phyloP scores from a whole-genome alignment of 2,329 filamentous ascomycete genomes.

The Xylaria sp. region DNA sequence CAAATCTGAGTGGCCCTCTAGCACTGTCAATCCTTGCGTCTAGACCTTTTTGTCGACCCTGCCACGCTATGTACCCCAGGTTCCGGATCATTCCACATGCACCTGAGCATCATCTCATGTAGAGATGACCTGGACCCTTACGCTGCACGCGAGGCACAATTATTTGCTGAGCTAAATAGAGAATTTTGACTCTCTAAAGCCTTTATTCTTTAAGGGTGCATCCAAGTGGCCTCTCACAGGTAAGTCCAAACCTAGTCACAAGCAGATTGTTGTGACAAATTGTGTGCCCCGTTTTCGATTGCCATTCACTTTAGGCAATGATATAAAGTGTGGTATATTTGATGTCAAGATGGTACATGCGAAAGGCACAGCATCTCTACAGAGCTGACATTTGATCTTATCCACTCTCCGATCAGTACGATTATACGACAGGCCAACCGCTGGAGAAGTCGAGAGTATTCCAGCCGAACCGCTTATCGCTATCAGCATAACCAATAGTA shows the following conservation, averaged over 20 bases:
- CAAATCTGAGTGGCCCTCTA: not conserved
- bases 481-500: conserved; percentile 43
- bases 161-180: not conserved
- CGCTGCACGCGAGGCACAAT: not conserved
- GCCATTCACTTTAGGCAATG: too few species aligned
- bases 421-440: conserved; percentile 52
- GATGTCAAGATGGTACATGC: not conserved
- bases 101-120: not conserved
- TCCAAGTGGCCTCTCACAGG: too few species aligned
- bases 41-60: not conserved
- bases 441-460: conserved; percentile 55
- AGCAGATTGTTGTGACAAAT: too few species aligned
- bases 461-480: conserved; percentile 57
- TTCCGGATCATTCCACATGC: not conserved
- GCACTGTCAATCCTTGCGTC: not conserved
- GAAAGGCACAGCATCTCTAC: not conserved
- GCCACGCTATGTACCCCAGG: conserved; percentile 3
- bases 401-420: not conserved
- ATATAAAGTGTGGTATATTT: too few species aligned
- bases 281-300: too few species aligned
- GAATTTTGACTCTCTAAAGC: too few species aligned
- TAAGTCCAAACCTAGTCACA: too few species aligned
- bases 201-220: too few species aligned
- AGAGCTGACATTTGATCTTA: not conserved
- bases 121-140: not conserved